Evolutionary conservation across 352 stramenopile species (phyloP).

Genomic region (Phytopythium delawarense): DNA sequence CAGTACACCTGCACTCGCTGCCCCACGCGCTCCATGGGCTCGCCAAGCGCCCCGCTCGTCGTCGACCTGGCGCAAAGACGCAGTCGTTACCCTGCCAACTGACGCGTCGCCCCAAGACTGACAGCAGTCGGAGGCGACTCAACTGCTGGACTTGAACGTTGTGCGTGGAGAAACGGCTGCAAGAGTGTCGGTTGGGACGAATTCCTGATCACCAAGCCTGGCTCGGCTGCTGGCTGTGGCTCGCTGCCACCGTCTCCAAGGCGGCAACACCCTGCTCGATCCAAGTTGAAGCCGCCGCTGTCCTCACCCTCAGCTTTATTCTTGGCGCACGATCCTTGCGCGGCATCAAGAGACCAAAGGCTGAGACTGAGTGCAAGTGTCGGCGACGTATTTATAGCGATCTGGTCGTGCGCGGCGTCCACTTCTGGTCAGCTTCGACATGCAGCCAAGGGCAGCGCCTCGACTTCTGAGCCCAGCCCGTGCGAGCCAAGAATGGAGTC

Average conservation of each 20-base stretch:
- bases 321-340: not conserved
- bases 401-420: not conserved
- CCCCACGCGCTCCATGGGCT: slow-evolving; percentile 30
- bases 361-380: not conserved
- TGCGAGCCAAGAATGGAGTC: slow-evolving; percentile 3
- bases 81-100: not conserved
- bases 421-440: not conserved
- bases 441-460: not conserved
- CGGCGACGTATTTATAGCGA: slow-evolving; percentile 1
- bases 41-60: not conserved
- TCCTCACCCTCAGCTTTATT: not conserved
- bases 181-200: not conserved
- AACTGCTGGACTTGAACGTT: not conserved
- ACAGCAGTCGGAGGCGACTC: not conserved
- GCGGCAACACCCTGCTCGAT: not conserved
- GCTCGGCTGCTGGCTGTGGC: not conserved
- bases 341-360: not conserved
- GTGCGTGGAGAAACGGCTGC: slow-evolving; percentile 1
- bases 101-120: not conserved
- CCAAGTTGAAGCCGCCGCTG: not conserved
- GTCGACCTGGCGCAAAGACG: not conserved
- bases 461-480: not conserved
- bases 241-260: no score
- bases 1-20: slow-evolving; percentile 71
- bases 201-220: not conserved